phyloP scores from a whole-genome alignment of 768 basidiomycete species.

The Tephrocybe sp. region DNA sequence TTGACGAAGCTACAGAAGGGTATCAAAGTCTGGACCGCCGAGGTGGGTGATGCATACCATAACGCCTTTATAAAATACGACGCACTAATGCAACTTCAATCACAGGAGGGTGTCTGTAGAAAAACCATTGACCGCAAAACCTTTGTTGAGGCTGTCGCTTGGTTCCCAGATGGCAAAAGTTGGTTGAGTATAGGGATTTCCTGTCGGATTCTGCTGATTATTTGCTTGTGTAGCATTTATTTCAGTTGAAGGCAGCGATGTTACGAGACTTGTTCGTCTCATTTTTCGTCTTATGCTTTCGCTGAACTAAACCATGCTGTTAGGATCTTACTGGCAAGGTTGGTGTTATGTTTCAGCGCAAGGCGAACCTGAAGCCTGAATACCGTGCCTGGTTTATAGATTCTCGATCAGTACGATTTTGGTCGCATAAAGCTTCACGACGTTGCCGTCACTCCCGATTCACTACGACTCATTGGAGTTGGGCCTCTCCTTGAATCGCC shows the following conservation, averaged over 20 bases:
- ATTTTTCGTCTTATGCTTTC: neutral
- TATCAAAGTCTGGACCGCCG: slow-evolving; percentile 70
- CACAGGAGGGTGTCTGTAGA: slow-evolving; percentile 65
- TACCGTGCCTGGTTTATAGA: slow-evolving; percentile 24
- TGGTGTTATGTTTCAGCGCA: slow-evolving; percentile 7
- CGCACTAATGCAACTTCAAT: neutral
- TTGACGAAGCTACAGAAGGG: slow-evolving; percentile 63
- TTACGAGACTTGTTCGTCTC: slow-evolving; percentile 53
- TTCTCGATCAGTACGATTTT: slow-evolving; percentile 57
- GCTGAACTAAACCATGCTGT: slow-evolving; percentile 4
- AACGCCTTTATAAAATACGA: neutral
- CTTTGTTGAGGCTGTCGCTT: slow-evolving; percentile 60
- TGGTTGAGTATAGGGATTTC: slow-evolving; percentile 3
- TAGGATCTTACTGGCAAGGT: slow-evolving; percentile 64
- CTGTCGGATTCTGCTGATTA: neutral
- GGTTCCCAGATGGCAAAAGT: slow-evolving; percentile 68
- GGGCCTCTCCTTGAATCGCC: slow-evolving; percentile 65
- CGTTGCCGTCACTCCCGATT: slow-evolving; percentile 67
- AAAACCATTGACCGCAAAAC: slow-evolving; percentile 58
- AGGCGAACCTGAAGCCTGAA: neutral
- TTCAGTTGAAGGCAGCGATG: slow-evolving; percentile 63
- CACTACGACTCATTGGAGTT: slow-evolving; percentile 61
- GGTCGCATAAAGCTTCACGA: slow-evolving; percentile 65
- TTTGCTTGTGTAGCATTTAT: slow-evolving; percentile 50
- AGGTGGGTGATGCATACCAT: slow-evolving; percentile 36